These are phyloP conservation scores for Chaetomium sp. DNA, from an alignment of 2,329 filamentous ascomycete genomes.

Conservation along the genomic window DNA sequence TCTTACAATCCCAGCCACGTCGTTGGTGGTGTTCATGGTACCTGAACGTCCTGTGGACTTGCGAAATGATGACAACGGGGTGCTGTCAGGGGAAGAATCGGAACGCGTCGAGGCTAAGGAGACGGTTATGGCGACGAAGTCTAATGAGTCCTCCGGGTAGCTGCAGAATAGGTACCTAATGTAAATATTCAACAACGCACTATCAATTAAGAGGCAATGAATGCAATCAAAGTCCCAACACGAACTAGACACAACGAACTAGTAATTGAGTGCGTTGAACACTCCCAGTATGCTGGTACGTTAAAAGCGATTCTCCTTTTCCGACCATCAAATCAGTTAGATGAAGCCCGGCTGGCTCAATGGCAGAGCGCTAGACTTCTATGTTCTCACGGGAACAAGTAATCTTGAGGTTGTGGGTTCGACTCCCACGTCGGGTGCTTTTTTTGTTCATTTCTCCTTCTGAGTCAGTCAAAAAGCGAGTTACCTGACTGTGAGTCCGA, in stretches of 20 bases:
- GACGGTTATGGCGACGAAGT: neutral
- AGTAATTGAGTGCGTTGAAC: neutral
- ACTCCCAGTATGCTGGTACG: neutral
- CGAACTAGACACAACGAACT: too few species aligned
- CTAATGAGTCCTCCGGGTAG: neutral
- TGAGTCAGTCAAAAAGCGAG: neutral
- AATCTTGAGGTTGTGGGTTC: neutral
- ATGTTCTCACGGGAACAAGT: neutral
- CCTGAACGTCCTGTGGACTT: constrained; percentile 41
- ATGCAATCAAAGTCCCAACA: too few species aligned
- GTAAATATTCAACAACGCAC: too few species aligned
- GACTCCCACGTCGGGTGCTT: neutral
- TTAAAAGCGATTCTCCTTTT: neutral
- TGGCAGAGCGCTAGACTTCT: neutral
- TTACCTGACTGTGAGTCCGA: neutral
- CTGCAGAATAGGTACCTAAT: too few species aligned
- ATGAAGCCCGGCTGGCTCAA: neutral
- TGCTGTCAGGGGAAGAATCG: constrained; percentile 17
- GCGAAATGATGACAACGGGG: constrained; percentile 27
- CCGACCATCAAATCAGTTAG: neutral
- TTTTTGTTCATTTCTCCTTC: neutral
- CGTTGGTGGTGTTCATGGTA: constrained; percentile 42
- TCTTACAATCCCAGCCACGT: constrained; percentile 45
- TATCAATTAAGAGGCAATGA: too few species aligned
- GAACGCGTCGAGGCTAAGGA: constrained; percentile 2